A percentile compares a stretch with the other conserved stretches of the same genome.
Conservation (phyloP, 495 filamentous ascomycete species). For the Astrothelium macrocarpum region DNA sequence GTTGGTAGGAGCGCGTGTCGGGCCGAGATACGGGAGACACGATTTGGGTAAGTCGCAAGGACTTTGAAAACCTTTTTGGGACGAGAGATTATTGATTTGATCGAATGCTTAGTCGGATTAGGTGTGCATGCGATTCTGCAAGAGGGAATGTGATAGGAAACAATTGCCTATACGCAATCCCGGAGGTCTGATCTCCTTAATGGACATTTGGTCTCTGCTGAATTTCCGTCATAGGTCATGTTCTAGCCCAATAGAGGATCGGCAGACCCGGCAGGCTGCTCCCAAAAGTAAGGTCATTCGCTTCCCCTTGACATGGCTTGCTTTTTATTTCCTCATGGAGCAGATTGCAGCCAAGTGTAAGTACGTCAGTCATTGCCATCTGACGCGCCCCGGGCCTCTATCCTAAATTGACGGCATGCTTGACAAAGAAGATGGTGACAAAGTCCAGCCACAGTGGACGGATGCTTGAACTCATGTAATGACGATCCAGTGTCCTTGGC, state of each 20-base stretch:
- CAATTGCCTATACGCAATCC: not conserved
- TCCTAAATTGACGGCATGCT: not conserved
- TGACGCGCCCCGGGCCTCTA: not conserved
- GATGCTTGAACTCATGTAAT: not conserved
- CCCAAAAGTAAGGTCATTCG: not conserved
- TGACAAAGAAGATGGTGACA: not conserved
- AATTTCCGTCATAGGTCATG: not conserved
- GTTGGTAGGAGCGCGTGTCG: not conserved
- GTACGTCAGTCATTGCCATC: not conserved
- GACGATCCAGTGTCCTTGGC: not conserved
- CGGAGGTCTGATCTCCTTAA: not conserved
- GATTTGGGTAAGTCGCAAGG: not conserved
- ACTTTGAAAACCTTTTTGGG: too few relatives aligned
- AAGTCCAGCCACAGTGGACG: not conserved
- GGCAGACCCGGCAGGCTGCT: not conserved
- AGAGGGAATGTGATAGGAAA: not conserved
- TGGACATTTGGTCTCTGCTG: not conserved
- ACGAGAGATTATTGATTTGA: not conserved
- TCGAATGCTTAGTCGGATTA: not conserved
- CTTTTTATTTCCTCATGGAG: not conserved
- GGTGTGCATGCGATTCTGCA: not conserved
- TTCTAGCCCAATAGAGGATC: not conserved
- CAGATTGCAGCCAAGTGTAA: not conserved
- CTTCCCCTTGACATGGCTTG: not conserved
- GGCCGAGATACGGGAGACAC: not conserved